Base-by-base conservation (phyloP, 2,329 filamentous ascomycete species). In the Diaporthe sp. region DNA sequence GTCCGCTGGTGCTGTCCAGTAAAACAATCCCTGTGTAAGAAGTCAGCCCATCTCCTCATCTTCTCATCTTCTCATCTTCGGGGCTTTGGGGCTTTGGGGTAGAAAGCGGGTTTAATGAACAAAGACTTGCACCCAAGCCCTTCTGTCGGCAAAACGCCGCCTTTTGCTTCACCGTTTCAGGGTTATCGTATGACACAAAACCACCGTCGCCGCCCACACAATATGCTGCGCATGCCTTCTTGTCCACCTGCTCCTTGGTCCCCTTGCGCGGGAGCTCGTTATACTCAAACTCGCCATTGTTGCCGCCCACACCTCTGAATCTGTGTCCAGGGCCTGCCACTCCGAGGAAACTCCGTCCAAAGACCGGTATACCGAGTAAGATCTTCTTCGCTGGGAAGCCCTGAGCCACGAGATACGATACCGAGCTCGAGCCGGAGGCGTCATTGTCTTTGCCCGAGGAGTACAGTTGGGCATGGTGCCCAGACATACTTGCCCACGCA, bases 121-220 rank as follows among this genome's bases (percentile, higher is more conserved):
- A 70, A 42, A 49, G 44, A 87, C 88, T 82, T 82, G 91, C 90
- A 39, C 92, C 94, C 25, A 97, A 86, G 39, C 90, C 89, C 79
- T 93, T 92, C 79, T 93, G 90, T 80, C 91, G 93, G 82, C 92
- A 94, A 82, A 93, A 96, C 9, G 87, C 86, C 2, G 93, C 94
- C 85, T 97, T 97, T 82, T 92, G 89, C 83, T 89, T 89, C 47
- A 96, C 94, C 3, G 94, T 95, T 58, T 92, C 90, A 5, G 93
- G 91, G 78, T 93, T 95, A 83, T 97, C 94, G 82, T 96, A 97
- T 2, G 91, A 93, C 57, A 96, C 91, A 78, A 95, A 96, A 0
- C 94, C 94, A 4, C 93, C 93, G 79, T 95, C 94, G 2, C 89
- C 92, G 8, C 94, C 93, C 2, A 91, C 85, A 79, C 94, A 96